These are phyloP conservation scores for Chaetomium cochliodes DNA, from an alignment of 495 filamentous ascomycete species.

Conservation along the genomic window DNA sequence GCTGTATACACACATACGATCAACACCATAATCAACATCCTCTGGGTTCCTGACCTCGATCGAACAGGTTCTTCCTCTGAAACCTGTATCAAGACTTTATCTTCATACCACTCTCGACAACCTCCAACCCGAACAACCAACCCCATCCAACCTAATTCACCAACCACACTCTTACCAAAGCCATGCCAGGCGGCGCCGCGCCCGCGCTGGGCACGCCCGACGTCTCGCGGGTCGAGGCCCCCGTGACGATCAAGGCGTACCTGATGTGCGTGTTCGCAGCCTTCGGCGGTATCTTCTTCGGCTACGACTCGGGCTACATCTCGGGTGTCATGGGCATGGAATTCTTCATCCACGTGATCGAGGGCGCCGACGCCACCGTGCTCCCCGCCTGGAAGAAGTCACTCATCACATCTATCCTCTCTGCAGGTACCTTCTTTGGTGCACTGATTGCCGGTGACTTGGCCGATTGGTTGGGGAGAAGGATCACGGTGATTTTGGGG, in stretches of 20 bases:
- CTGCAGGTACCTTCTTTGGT: constrained; percentile 61
- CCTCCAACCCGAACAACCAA: neutral
- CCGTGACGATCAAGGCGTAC: constrained; percentile 63
- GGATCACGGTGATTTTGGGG: constrained; percentile 63
- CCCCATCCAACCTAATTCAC: no score
- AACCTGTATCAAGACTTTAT: neutral
- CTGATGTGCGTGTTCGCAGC: constrained; percentile 66
- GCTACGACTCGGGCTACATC: constrained; percentile 65
- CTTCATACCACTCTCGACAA: neutral
- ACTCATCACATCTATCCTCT: constrained; percentile 70
- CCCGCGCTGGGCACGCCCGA: constrained; percentile 35
- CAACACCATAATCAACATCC: neutral
- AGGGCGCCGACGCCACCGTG: constrained; percentile 37
- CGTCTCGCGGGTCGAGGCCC: constrained; percentile 56
- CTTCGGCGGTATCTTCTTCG: constrained; percentile 67
- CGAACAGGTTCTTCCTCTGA: neutral
- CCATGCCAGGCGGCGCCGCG: constrained; percentile 27
- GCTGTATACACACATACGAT: neutral
- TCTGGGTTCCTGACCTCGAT: neutral
- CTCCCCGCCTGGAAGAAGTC: constrained; percentile 50
- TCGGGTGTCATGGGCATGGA: constrained; percentile 58
- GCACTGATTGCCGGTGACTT: constrained; percentile 66
- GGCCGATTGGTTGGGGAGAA: constrained; percentile 66
- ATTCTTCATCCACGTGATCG: constrained; percentile 50
- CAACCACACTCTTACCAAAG: constrained; percentile 6